Base-by-base conservation (phyloP, 2,329 filamentous ascomycete species). In the Cladosporium sp. region DNA sequence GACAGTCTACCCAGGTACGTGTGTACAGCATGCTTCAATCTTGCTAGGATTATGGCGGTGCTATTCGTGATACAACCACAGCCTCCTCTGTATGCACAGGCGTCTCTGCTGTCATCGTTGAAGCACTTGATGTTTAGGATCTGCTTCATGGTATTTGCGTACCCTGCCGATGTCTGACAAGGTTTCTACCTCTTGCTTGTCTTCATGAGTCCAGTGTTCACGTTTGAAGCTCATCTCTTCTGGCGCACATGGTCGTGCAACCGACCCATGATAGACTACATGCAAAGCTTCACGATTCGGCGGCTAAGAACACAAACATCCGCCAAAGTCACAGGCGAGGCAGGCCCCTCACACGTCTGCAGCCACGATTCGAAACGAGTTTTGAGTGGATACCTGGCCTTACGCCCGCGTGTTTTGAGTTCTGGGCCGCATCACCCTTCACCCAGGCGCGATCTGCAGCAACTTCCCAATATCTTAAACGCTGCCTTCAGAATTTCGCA, bases 341-440 rank as follows among this genome's bases (percentile, higher is more conserved):
- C 28, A 30, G 28, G 28, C 52, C 52, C 52, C 52, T 30, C 52
- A 55, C 30, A 26, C 49, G 52, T 55, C 18, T 34, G 30, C 41
- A 21, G 52, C 8, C 7, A 34, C 52, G 52, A n/a, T 30, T n/a
- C 52, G 52, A 55, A 55, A 55, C 52, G 52, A 55, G 28, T 1
- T 21, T 54, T 54, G 52, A 55, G 52, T 55, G 52, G 52, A 55
- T 30, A 55, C 21, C 41, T 47, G 41, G 41, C 41, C 41, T 47
- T 47, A 47, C n/a, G 41, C 41, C 49, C 30, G 26, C 28, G 11
- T n/a, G 14, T 30, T 55, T 54, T 55, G 52, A 55, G 52, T 55
- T 55, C 30, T 55, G 28, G 8, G 52, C 52, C 26, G 52, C 52
- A 34, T 55, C 52, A 30, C 52, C 32, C n/a, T 30, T 55, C 52